Conservation (phyloP, 2,329 filamentous ascomycete species). For the Cryoendolithus antarcticus region DNA sequence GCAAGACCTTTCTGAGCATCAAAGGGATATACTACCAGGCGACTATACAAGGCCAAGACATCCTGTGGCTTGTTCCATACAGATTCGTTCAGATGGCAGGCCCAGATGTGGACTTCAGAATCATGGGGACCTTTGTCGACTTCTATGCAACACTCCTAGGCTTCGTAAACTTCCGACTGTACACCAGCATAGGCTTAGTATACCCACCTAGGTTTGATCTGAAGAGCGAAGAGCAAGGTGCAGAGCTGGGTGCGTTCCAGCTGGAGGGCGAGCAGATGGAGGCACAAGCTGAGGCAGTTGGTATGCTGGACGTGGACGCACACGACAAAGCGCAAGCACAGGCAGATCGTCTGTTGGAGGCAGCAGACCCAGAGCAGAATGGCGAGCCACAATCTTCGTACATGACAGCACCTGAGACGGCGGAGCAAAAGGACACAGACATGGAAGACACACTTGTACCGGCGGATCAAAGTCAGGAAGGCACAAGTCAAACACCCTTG, state of each 20-base stretch:
- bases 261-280: constrained; percentile 61
- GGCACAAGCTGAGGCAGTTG: constrained; percentile 15
- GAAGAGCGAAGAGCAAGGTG: constrained; percentile 75
- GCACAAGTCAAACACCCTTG: constrained; percentile 6
- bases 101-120: constrained; percentile 91
- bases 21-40: constrained; percentile 99
- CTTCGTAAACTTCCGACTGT: constrained; percentile 92
- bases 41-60: constrained; percentile 90
- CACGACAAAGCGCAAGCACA: constrained; percentile 35
- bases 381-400: constrained; percentile 10
- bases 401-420: constrained; percentile 22
- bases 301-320: constrained; percentile 15
- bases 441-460: constrained; percentile 13
- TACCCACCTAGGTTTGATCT: constrained; percentile 93
- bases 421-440: constrained; percentile 22
- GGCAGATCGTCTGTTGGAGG: constrained; percentile 31
- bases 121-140: constrained; percentile 98
- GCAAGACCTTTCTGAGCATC: constrained; percentile 94
- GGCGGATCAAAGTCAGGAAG: constrained; percentile 11
- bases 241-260: constrained; percentile 81
- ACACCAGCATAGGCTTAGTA: constrained; percentile 79
- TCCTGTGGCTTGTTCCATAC: constrained; percentile 95
- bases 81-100: constrained; percentile 93
- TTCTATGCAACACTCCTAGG: constrained; percentile 95
- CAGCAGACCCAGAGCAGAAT: constrained; percentile 4